Percentiles rank a stretch among this genome's conserved stretches.
Conservation (phyloP, 1,284 basidiomycete species). For the Rhodotorula sp. region DNA sequence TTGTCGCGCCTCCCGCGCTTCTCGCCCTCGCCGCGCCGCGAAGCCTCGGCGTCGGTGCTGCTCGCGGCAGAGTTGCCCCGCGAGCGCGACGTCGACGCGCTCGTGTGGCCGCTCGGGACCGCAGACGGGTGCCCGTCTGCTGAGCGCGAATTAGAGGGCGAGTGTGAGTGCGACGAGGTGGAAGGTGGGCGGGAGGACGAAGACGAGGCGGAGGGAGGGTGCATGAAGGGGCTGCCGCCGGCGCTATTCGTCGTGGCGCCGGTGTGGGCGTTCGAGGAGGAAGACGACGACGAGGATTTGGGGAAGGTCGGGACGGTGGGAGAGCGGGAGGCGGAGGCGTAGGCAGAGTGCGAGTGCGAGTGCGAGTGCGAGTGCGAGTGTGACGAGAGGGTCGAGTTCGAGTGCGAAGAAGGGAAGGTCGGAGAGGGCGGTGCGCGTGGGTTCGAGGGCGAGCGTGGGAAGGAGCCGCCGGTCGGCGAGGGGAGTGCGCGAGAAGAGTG, state of each 20-base stretch:
- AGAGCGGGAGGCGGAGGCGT: background rate
- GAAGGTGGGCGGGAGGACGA: background rate
- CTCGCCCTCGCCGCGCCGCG: conserved; percentile 1
- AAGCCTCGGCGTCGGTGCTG: background rate
- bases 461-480: background rate
- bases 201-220: background rate
- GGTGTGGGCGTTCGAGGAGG: conserved; percentile 1
- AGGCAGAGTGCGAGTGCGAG: background rate
- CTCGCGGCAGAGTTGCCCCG: conserved; percentile 11
- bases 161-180: background rate
- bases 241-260: background rate
- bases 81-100: background rate
- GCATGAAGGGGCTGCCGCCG: background rate
- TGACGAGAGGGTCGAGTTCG: conserved; percentile 17
- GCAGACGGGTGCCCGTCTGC: background rate
- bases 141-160: background rate
- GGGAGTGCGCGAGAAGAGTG: conserved; percentile 1
- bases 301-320: conserved; percentile 7
- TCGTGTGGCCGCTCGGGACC: background rate
- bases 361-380: conserved; percentile 20
- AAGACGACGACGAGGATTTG: background rate
- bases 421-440: background rate
- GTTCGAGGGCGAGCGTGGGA: conserved; percentile 10
- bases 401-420: conserved; percentile 7
- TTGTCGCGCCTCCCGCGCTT: background rate